Evolutionary conservation across 805 yeast species (phyloP), one percentile per base, ranked within the genome.

Genomic region (Yamadazyma scolyti): DNA sequence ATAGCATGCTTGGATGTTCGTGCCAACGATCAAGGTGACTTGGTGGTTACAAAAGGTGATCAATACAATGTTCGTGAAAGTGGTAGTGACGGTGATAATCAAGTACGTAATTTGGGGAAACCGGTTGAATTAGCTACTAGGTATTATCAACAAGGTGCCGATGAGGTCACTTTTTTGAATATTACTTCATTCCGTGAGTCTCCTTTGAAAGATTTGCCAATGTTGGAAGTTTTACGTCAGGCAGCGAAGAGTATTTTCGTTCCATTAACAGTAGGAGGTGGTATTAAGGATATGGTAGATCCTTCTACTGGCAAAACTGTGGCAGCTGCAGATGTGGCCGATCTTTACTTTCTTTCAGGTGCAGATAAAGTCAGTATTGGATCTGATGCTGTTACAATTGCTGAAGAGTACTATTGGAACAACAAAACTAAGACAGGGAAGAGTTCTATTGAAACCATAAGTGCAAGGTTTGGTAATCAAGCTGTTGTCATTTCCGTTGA

Each of bases 401-500:
- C 97, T 4, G 96, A 88, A 53, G 65, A 75, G 22, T 93, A 66
- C 57, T 84, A 82, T 56, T 72, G 67, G 1, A 65, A 66, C 28
- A 82, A 80, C 24, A 58, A 63, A 16, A 56, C 52, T 20, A 77
- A 81, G 27, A 71, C 74, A 26, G 98, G 98, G 0, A 69, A 63
- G 2, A 71, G 95, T 0, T 96, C 98, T 15, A 90, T 93, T 44
- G 99, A 93, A 60, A 82, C 94, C 0, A 93, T 93, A 16, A 86
- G 97, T 1, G 72, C 74, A 23, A 84, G 95, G 0, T 93, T 90
- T 57, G 99, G 99, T 34, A 82, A 77, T 13, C 99, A 93, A 60
- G 98, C 98, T 0, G 99, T 93, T 5, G 97, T 93, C 5, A 89
- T 93, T 9, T 89, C 97, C 0, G 95, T 93, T n/a, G 99, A 93